Conservation (phyloP, 768 basidiomycete genomes). For the Collybia sp. region DNA sequence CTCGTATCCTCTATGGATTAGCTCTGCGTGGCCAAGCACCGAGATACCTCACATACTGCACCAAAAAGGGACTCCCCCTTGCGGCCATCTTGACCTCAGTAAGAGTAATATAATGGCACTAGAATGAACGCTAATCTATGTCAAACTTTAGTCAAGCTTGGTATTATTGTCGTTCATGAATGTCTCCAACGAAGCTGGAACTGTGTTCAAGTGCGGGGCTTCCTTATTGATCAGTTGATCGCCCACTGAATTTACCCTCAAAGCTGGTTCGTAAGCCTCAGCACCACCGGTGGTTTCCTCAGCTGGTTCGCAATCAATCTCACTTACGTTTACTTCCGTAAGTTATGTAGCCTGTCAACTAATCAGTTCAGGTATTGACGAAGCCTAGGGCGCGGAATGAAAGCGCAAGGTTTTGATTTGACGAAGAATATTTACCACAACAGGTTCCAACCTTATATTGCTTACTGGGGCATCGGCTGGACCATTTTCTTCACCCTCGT, state of each 20-base stretch:
- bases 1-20: slow-evolving; percentile 49
- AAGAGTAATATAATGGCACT: slow-evolving; percentile 5
- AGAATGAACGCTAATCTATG: no score
- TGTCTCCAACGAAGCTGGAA: slow-evolving; percentile 47
- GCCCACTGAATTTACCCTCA: not conserved
- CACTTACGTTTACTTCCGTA: slow-evolving; percentile 70
- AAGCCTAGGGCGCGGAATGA: slow-evolving; percentile 49
- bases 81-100: slow-evolving; percentile 30
- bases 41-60: slow-evolving; percentile 35
- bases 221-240: not conserved
- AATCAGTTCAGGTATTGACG: not conserved
- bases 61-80: slow-evolving; percentile 44
- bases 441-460: slow-evolving; percentile 57
- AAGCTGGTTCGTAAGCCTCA: slow-evolving; percentile 69
- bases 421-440: slow-evolving; percentile 59
- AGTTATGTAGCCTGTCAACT: slow-evolving; percentile 15
- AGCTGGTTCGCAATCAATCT: slow-evolving; percentile 65
- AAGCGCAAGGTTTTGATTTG: slow-evolving; percentile 61
- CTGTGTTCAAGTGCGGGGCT: slow-evolving; percentile 47
- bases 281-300: slow-evolving; percentile 64
- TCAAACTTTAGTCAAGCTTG: slow-evolving; percentile 29
- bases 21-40: slow-evolving; percentile 49
- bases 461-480: slow-evolving; percentile 71
- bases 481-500: slow-evolving; percentile 52
- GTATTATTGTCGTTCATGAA: slow-evolving; percentile 60